Evolutionary conservation across 352 stramenopile species (phyloP), one percentile per base, ranked within the genome.

Genomic region (Phytophthora cactorum): DNA sequence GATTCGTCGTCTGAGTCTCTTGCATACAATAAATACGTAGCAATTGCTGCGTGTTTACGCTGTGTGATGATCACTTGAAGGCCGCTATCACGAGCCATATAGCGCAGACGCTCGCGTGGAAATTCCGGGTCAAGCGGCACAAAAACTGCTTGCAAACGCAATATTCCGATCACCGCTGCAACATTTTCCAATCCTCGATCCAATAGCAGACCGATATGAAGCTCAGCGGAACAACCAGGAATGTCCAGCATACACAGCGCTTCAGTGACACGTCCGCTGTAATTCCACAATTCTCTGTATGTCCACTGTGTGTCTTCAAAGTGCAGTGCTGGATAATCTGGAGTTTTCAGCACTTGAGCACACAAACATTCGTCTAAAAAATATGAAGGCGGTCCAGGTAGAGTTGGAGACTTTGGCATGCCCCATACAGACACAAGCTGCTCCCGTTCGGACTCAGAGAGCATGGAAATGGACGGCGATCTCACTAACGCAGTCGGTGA

Each of bases 121-220:
- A 85, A 90, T 29, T 74, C 72, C 10, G 70, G 66, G 45, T 88
- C 81, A 17, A 87, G 61, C 2, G 80, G 75, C 4, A 86, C 73
- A 53, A 89, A 86, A 4, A 77, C 70, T 5, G 68, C 75, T 8
- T 68, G 56, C 7, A 61, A 34, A n/a, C 73, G 72, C n/a, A 89
- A 52, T 22, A 68, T 72, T 1, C 72, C 75, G 8, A 86, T 14
- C 46, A 86, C 82, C 27, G 75, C 71, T 32, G 75, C 77, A 11
- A 82, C 75, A 53, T 77, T 80, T 34, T 75, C 63, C 12, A 86
- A 45, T 4, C 77, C 77, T 34, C 80, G 77, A 49, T 81, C 68
- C 15, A 85, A 7, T 32, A 86, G 72, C 9, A 86, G 47, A 0
- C 77, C 80, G n/a, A 86, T 66, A 53, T 76, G 73, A 47, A 75